Conservation (phyloP, 208 protist species). For the Strigomonas culicis region DNA sequence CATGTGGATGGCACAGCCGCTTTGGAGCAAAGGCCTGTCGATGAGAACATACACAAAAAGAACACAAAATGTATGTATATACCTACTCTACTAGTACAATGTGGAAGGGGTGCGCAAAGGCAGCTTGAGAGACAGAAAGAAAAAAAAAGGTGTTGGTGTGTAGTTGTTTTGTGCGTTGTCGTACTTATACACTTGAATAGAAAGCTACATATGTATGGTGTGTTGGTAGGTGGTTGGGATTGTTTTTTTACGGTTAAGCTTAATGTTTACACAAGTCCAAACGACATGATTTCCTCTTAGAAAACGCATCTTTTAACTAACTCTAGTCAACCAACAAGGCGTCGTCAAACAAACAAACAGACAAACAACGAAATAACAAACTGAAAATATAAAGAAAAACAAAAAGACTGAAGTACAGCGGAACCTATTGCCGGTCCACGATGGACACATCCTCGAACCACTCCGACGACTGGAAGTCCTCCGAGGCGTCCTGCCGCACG, state of each 20-base stretch:
- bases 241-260: not conserved
- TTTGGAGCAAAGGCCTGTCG: not conserved
- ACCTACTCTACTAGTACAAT: not conserved
- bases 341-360: too few species aligned
- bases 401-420: not conserved
- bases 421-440: not conserved
- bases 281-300: not conserved
- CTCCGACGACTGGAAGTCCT: slow-evolving; percentile 18
- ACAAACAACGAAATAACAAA: not conserved
- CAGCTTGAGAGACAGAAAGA: not conserved
- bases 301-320: not conserved
- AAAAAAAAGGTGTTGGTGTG: slow-evolving; percentile 1
- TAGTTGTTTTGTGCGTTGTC: not conserved
- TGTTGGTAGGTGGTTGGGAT: not conserved
- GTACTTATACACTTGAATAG: too few species aligned
- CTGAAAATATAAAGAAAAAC: slow-evolving; percentile 7
- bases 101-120: not conserved
- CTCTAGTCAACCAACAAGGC: not conserved
- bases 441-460: slow-evolving; percentile 16
- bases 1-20: not conserved
- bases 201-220: not conserved
- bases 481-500: slow-evolving; percentile 22
- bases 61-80: not conserved
- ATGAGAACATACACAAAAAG: not conserved
- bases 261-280: not conserved